Percentiles rank a stretch among this genome's conserved stretches.
These are phyloP conservation scores for Cyclotella choctawhatcheeana DNA, from an alignment of 108 stramenopile species.

Conservation along the genomic window DNA sequence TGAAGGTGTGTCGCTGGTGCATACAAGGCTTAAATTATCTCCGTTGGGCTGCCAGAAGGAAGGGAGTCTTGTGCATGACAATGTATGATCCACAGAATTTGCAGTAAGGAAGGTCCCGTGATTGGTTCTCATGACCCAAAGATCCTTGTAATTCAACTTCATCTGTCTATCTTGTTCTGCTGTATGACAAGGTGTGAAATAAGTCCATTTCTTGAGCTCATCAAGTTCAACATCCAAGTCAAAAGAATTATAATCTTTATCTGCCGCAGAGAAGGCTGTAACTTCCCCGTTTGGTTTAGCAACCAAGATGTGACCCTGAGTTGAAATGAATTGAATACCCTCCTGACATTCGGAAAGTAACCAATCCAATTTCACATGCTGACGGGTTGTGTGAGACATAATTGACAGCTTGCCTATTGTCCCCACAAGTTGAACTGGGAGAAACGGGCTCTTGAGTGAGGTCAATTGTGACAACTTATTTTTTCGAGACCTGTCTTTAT, in stretches of 20 bases:
- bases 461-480: conserved; percentile 12
- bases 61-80: conserved; percentile 49
- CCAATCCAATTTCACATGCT: conserved; percentile 39
- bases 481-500: conserved; percentile 7
- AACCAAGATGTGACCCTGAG: conserved; percentile 40
- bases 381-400: background rate
- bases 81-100: conserved; percentile 25
- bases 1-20: conserved; percentile 56
- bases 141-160: conserved; percentile 17
- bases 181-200: conserved; percentile 36
- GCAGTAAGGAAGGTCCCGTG: conserved; percentile 54
- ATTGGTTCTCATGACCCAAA: conserved; percentile 57
- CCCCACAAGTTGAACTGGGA: conserved; percentile 44
- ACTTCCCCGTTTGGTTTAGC: conserved; percentile 32
- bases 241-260: conserved; percentile 14
- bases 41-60: conserved; percentile 61
- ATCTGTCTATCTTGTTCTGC: conserved; percentile 19
- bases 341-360: conserved; percentile 33
- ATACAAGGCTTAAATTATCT: conserved; percentile 49
- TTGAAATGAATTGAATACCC: conserved; percentile 49
- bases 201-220: conserved; percentile 29
- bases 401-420: conserved; percentile 32
- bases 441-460: conserved; percentile 25
- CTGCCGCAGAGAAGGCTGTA: conserved; percentile 21
- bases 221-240: conserved; percentile 21